Evolutionary conservation across 2,329 filamentous ascomycete genomes (phyloP).

Genomic region (Botryotinia narcissicola): DNA sequence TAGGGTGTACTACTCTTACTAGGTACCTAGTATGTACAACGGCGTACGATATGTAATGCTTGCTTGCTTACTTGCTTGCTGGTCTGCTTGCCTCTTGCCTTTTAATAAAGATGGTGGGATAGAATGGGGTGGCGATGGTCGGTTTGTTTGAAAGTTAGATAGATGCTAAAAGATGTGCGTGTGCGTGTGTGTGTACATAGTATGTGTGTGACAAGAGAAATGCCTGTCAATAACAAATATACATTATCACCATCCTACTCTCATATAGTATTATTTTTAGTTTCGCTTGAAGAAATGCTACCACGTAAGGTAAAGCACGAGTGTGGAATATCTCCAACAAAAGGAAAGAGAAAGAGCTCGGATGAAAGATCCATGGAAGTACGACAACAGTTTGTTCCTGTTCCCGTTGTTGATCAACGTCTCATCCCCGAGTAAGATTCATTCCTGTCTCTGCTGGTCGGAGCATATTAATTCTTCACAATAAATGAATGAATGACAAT

Average conservation of each 20-base stretch:
- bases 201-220: neutral
- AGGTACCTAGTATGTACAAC: neutral
- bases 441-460: neutral
- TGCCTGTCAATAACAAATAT: neutral
- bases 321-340: neutral
- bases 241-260: neutral
- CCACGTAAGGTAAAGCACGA: neutral
- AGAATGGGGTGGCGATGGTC: neutral
- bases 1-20: neutral
- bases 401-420: slow-evolving; percentile 6
- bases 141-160: neutral
- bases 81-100: neutral
- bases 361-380: neutral
- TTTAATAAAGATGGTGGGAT: neutral
- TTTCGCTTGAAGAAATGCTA: neutral
- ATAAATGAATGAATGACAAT: neutral
- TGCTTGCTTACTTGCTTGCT: neutral
- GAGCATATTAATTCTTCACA: neutral
- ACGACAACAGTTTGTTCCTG: slow-evolving; percentile 4
- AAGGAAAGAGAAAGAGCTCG: neutral
- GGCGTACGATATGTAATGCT: neutral
- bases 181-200: too few relatives aligned
- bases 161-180: neutral
- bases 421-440: slow-evolving; percentile 2
- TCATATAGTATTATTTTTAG: neutral